Evolutionary conservation across 1,139 yeast genomes (phyloP), one percentile per base, ranked within the genome.

Genomic region (Hansenula lynferdii): DNA sequence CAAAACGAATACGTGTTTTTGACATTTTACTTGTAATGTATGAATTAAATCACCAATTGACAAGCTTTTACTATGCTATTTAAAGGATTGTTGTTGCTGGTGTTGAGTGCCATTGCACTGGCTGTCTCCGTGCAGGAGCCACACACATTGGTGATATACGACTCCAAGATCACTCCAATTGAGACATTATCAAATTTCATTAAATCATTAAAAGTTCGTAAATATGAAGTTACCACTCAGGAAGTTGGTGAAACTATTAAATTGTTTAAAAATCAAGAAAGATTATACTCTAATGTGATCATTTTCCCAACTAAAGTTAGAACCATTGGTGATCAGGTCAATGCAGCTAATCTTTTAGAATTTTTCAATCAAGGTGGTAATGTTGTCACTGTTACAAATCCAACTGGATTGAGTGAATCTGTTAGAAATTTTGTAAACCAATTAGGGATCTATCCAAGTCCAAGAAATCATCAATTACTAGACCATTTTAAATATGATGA

Each of bases 401-500:
- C 80, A 23, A 50, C 54, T 21, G 82, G 82, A n/a, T 66, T 79
- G 21, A 85, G 94, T 22, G 89, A 84, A 35, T 75, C 82, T 18
- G 62, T 83, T 24, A 75, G 89, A 44, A 65, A 72, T 6, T 82
- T 84, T 52, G 72, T 86, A 52, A 77, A 80, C 51, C 90, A 90
- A 59, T 64, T 89, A 49, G 98, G 96, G 22, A 80, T 94, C 38
- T 77, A 71, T 53, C 86, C 96, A 43, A 74, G 95, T 31, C 95
- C 96, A 42, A 83, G 79, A 56, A 82, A 79, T 37, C 81, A 77
- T 59, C 62, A 68, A 43, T 66, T 83, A 40, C 62, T 72, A 11
- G 96, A 89, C 60, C 84, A 85, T 58, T 87, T 86, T 62, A 43
- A 54, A 17, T 64, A 60, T 25, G 51, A 55, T 33, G 44, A 7